Evolutionary conservation across 2,329 filamentous ascomycete species (phyloP).

Genomic region (Colletotrichum echinochloae): DNA sequence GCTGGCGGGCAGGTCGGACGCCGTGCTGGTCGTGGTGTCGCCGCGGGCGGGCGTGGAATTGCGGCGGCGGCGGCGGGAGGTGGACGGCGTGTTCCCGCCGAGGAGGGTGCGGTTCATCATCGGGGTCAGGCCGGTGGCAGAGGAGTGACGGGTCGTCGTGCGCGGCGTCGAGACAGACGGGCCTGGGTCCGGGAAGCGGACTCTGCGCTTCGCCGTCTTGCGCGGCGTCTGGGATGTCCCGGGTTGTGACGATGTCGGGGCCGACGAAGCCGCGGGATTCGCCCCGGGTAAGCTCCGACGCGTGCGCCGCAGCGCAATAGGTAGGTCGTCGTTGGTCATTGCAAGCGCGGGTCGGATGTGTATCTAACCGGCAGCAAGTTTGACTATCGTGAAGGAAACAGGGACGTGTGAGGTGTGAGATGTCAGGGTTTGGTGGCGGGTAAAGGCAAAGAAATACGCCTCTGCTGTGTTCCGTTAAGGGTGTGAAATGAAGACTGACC

Average conservation of each 20-base stretch:
- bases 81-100: conserved; percentile 44
- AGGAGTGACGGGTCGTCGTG: conserved; percentile 34
- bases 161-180: conserved; percentile 47
- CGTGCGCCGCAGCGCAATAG: conserved; percentile 67
- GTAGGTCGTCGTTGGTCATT: conserved; percentile 59
- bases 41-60: conserved; percentile 51
- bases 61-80: conserved; percentile 56
- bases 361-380: not conserved
- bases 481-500: not conserved
- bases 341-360: not conserved
- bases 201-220: conserved; percentile 56
- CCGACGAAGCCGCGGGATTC: not conserved
- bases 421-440: not conserved
- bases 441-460: not conserved
- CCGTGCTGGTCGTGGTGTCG: conserved; percentile 38
- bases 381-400: not conserved
- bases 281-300: conserved; percentile 54
- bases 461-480: not conserved
- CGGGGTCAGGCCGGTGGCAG: conserved; percentile 69
- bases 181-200: conserved; percentile 71
- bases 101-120: conserved; percentile 67
- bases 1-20: conserved; percentile 44
- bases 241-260: not conserved
- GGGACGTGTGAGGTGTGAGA: not conserved
- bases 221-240: conserved; percentile 43